Base-by-base conservation (phyloP, 2,329 filamentous ascomycete species). In the Pseudogymnoascus sp. region DNA sequence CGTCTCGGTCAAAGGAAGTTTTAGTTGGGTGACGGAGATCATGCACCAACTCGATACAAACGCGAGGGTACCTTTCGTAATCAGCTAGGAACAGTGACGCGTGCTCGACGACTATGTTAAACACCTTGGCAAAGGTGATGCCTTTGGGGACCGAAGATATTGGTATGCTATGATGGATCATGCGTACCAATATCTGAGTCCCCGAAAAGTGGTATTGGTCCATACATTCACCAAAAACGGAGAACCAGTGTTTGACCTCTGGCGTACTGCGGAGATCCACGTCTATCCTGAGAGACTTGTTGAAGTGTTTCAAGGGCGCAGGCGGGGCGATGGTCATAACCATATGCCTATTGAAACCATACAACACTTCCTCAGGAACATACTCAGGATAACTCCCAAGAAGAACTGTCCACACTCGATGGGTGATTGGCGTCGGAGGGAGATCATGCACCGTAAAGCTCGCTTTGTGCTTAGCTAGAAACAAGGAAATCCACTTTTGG, bases 181-280 rank as follows among this genome's bases (percentile, higher is more conserved):
- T 33, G 20, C 50, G 12, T 11, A 62, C 18, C 38, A 64, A 20
- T 30, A 14, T 30, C 11, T 60, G 28, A 12, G 61, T 62, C 15
- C 58, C 61, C 15, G 61, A 62, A 39, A 12, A 3, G 28, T 1
- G 14, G 20, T 62, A 64, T 15, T n/a, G 39, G 33, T 35, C 28
- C 30, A 61, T 22, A 22, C 20, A 59, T 9, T 61, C 39, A 9
- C 30, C 60, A 6, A 62, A 60, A 37, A 62, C 33, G 12, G 60
- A 60, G 8, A 63, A 57, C 62, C 62, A 63, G 20, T 63, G 63
- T 41, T 57, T 57, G 25, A 64, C 63, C 53, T 58, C 59, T 5
- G 59, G 35, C 5, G 63, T 62, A 4, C 60, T 53, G 41, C 22
- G 20, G n/a, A 64, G 18, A 20, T 64, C 63, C 30, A 30, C n/a